Evolutionary conservation across 257 asterid species (phyloP), one percentile per base, ranked within the genome.

Genomic region (Coffea eugenioides): DNA sequence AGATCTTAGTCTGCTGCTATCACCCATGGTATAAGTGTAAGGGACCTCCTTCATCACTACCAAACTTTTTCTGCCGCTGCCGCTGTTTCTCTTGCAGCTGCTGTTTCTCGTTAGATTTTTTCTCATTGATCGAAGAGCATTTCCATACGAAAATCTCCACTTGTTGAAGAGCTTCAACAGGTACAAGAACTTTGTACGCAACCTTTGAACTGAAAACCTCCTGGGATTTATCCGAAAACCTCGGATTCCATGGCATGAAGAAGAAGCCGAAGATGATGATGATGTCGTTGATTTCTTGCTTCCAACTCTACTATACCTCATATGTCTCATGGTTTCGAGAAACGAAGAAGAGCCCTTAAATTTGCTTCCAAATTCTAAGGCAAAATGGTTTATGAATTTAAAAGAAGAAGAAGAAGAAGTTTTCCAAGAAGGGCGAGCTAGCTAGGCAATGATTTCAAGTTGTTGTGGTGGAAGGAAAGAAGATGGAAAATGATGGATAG

Each of bases 181-280:
- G 64, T 67, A 75, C 76, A 87, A 67, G 25, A 89, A 83, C 82
- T 83, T 89, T 2, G 86, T 75, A 0, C 88, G 86, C 3, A 89
- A 69, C 52, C 84, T 46, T 14, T 83, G 86, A 39, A 89, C 88
- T 0, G 89, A 86, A 82, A 88, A 86, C 52, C 85, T 84, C 64
- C 87, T 78, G 6, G 83, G 73, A 25, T 86, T 86, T 49, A 89
- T 14, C 77, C 86, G 82, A 76, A 88, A 84, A 13, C 92, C 92
- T 83, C 83, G 75, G 13, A 83, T 39, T 14, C 85, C 86, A 14
- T 76, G 71, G 65, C 88, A 82, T 51, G 78, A 59, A 14, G 78
- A 36, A 0, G 78, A 57, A 0, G 78, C 23, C 1, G 70, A 56
- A 4, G 69, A 34, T 11, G 65, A 20, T 59, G 70, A 71, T 0